A percentile compares a stretch with the other conserved stretches of the same genome.
These are phyloP conservation scores for Skeletonema grethae DNA, from an alignment of 108 stramenopile genomes.

Conservation along the genomic window DNA sequence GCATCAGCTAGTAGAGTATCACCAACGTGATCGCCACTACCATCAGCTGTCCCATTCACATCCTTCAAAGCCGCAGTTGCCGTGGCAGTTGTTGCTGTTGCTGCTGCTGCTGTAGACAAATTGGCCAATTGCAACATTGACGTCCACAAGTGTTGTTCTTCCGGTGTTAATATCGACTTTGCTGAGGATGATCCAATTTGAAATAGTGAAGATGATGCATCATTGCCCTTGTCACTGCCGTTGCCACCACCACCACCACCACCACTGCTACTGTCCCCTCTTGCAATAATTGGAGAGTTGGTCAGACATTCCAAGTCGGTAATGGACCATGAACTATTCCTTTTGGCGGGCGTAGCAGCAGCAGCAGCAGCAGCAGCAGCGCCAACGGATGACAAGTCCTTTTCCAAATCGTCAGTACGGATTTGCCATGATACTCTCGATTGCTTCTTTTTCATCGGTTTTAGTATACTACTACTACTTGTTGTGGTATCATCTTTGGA, in stretches of 20 bases:
- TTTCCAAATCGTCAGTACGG: not conserved
- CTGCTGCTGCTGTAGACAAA: not conserved
- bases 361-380: too few species aligned
- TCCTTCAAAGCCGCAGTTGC: not conserved
- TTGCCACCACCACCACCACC: not conserved
- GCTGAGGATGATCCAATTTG: too few species aligned
- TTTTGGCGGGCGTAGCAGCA: not conserved
- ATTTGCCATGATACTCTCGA: conserved; percentile 1
- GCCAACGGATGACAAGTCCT: not conserved
- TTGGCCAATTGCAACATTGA: conserved; percentile 1
- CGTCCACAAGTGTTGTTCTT: not conserved
- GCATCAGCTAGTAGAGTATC: not conserved
- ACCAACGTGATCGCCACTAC: not conserved
- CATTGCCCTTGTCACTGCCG: not conserved
- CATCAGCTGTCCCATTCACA: not conserved
- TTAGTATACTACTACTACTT: not conserved
- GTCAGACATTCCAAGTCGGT: not conserved
- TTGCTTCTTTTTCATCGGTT: not conserved
- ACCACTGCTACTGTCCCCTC: too few species aligned
- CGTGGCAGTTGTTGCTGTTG: too few species aligned
- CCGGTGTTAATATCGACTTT: not conserved
- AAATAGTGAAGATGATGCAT: not conserved
- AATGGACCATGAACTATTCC: conserved; percentile 3
- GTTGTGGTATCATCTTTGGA: not conserved
- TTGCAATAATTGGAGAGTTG: too few species aligned